Base-by-base conservation (phyloP, 2,329 filamentous ascomycete species). In the Kalmusia sp. region DNA sequence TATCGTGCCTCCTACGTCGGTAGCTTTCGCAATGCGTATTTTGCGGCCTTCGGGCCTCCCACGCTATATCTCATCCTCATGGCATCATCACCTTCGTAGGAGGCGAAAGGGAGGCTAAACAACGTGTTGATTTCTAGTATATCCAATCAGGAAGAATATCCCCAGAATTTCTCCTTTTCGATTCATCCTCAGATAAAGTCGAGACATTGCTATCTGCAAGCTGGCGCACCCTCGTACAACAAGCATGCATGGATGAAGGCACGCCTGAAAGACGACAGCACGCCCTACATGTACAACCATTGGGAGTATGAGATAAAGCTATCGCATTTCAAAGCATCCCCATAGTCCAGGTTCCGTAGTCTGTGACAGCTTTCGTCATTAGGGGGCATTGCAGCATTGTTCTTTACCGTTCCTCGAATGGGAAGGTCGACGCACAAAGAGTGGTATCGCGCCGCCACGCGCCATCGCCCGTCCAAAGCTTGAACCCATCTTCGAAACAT, bases 251-350 rank as follows among this genome's bases (percentile, higher is more conserved):
- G 43, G 28, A 8, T 30, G 19, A 35, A 22, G 17, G 38, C 39
- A 34, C 46, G 35, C 46, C 34, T 49, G 24, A 49, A 25, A n/a
- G 24, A 40, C 38, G 37, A 43, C 28, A 35, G 38, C 38, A 34
- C 31, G 37, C 48, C 39, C 19, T 8, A 37, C 28, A n/a, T 33
- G 15, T 15, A 33, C 14, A 12, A 11, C n/a, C 3, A 34, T 21
- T 46, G 33, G 30, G 21, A 38, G 17, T 15, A n/a, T 15, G 9
- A 5, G 3, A 3, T n/a, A n/a, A n/a, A n/a, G n/a, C n/a, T n/a
- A n/a, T n/a, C 17, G 14, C 31, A 34, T 34, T 34, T 11, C 31
- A 34, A 34, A 39, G 37, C 37, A 47, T 45, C 41, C 15, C 17
- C 35, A 14, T 38, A n/a, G 9, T 27, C 21, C 11, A 17, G 3